Percentiles rank a stretch among this genome's conserved stretches.
Evolutionary conservation across 306 rosid species (phyloP).

Genomic region (Dalbergia cultrata): DNA sequence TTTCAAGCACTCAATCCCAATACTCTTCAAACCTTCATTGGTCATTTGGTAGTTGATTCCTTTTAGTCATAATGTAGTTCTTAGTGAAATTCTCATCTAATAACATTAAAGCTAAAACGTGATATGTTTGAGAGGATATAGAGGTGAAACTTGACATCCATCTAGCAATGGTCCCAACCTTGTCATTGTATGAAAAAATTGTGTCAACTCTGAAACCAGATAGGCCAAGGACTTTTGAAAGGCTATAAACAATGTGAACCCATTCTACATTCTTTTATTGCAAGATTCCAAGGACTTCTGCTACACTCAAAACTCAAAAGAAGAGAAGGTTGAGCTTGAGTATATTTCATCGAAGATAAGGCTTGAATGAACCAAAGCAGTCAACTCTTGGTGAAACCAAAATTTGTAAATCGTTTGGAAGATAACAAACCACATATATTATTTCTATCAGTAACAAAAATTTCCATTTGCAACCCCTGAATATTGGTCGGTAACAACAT

Average conservation of each 20-base stretch:
- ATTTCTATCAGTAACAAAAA: no score
- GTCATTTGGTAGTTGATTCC: constrained; percentile 75
- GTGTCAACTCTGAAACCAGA: constrained; percentile 91
- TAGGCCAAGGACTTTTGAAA: constrained; percentile 92
- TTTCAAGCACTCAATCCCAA: constrained; percentile 81
- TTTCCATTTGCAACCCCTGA: no score
- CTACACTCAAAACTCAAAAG: constrained; percentile 75
- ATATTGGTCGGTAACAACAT: no score
- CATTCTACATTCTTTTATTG: constrained; percentile 62
- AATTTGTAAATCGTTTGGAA: no score
- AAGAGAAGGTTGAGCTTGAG: constrained; percentile 84
- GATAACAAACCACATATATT: no score
- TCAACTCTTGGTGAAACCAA: no score
- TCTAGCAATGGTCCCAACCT: constrained; percentile 82
- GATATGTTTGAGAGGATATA: constrained; percentile 90
- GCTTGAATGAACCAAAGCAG: no score
- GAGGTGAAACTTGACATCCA: constrained; percentile 94
- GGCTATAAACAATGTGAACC: constrained; percentile 93
- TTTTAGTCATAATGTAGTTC: constrained; percentile 68
- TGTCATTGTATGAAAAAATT: constrained; percentile 84
- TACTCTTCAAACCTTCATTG: constrained; percentile 65
- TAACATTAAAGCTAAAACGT: constrained; percentile 75
- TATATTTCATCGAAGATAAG: constrained; percentile 94
- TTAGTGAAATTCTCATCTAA: constrained; percentile 66
- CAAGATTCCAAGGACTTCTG: constrained; percentile 63